Conservation (phyloP, 2,329 filamentous ascomycete genomes). For the Periconia macrospinosa region DNA sequence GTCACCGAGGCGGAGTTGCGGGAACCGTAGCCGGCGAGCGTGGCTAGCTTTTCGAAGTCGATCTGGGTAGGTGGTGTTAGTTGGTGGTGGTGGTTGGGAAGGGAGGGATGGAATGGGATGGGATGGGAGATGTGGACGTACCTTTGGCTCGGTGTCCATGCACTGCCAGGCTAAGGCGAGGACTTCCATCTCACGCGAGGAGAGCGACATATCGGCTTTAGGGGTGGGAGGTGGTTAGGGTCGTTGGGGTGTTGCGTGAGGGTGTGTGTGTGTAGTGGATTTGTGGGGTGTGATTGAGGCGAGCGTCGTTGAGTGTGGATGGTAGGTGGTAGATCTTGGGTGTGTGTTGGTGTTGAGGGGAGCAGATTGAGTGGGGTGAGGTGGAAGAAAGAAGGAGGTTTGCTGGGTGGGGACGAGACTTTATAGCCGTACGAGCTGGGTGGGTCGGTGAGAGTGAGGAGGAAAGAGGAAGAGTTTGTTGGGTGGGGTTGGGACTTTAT, state of each 20-base stretch:
- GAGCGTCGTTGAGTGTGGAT: not conserved
- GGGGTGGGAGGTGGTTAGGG: not conserved
- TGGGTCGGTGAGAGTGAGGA: not conserved
- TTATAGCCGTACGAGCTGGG: not conserved
- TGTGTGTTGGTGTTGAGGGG: not conserved
- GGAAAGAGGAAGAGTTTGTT: not conserved
- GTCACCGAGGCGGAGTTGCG: slow-evolving; percentile 26
- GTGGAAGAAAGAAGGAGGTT: slow-evolving; percentile 6
- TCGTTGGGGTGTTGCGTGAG: not conserved
- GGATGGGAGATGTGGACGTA: too few species aligned
- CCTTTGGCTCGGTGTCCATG: slow-evolving; percentile 36
- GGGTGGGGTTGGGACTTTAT: too few species aligned
- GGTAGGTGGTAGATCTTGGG: not conserved
- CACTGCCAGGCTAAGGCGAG: slow-evolving; percentile 40
- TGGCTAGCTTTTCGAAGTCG: slow-evolving; percentile 17
- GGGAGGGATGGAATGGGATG: not conserved
- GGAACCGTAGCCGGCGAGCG: slow-evolving; percentile 25
- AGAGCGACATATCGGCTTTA: slow-evolving; percentile 19
- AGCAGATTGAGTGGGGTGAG: not conserved
- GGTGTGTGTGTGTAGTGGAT: not conserved
- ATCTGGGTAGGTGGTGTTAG: slow-evolving; percentile 6
- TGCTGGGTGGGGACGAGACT: not conserved
- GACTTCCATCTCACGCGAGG: slow-evolving; percentile 31
- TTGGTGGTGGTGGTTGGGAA: not conserved
- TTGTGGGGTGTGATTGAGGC: not conserved